A percentile compares a stretch with the other conserved stretches of the same genome.
Conservation (phyloP, 2,329 filamentous ascomycete genomes). For the Didymella segeticola region DNA sequence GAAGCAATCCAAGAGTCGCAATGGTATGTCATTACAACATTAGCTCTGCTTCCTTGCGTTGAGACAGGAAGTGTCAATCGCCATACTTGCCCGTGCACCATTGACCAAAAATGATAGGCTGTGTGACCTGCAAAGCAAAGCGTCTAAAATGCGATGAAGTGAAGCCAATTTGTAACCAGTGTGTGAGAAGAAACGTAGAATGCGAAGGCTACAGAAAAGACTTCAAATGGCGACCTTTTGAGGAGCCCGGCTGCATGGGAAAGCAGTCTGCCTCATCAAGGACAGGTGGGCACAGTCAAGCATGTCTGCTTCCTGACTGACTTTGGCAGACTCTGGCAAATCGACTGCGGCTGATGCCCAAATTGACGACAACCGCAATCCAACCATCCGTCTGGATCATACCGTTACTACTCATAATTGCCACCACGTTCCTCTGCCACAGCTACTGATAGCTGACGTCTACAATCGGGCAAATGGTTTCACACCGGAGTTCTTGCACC, state of each 20-base stretch:
- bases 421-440: constrained; percentile 22
- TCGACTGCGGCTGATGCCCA: constrained; percentile 13
- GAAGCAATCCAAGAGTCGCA: constrained; percentile 77
- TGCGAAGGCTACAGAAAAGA: constrained; percentile 78
- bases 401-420: constrained; percentile 12
- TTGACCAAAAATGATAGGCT: constrained; percentile 58
- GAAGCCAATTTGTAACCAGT: constrained; percentile 72
- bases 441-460: constrained; percentile 14
- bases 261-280: constrained; percentile 54
- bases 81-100: not conserved
- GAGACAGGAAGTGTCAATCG: not conserved
- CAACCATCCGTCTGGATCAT: constrained; percentile 11
- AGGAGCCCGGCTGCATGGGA: constrained; percentile 64
- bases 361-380: constrained; percentile 1
- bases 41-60: not conserved
- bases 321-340: constrained; percentile 17
- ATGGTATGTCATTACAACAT: constrained; percentile 62
- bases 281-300: constrained; percentile 49
- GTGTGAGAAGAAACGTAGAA: constrained; percentile 66
- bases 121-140: constrained; percentile 76
- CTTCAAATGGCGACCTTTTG: constrained; percentile 77
- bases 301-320: constrained; percentile 12
- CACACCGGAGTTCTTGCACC: constrained; percentile 23
- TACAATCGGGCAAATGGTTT: constrained; percentile 16
- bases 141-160: constrained; percentile 76